Base-by-base conservation (phyloP, 208 protist species). In the Ichthyophonus hoferi region DNA sequence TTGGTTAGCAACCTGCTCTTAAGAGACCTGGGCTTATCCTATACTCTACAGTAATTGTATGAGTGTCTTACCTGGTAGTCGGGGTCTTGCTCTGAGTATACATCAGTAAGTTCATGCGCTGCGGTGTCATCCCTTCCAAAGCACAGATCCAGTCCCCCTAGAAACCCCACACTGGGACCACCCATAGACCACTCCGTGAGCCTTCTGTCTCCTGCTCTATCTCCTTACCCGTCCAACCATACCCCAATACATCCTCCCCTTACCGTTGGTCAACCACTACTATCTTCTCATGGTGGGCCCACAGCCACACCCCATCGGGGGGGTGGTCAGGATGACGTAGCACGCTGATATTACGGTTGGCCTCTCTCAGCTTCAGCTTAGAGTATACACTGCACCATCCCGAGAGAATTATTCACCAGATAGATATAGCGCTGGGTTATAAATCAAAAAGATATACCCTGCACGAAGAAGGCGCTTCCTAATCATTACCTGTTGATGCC, bases 201-300 rank as follows among this genome's bases (percentile, higher is more conserved):
- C n/a, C n/a, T n/a, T n/a, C n/a, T n/a, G n/a, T n/a, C n/a, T n/a
- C n/a, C n/a, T n/a, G n/a, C n/a, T n/a, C n/a, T n/a, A n/a, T n/a
- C n/a, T 24, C 50, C 50, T n/a, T 24, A 67, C 50, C 50, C 50
- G 24, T 24, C 50, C 50, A 67, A 7, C 50, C 50, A 67, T 24
- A 67, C 50, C 50, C 50, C 7, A 7, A 67, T 24, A 67, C 50
- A 67, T 24, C 50, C 50, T n/a, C 50, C 7, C 77, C 77, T 38
- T 81, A 81, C 42, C 50, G 34, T 67, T 92, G 89, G 84, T 94
- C 92, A 34, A 94, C 37, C 34, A 82, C 12, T 35, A 90, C 42
- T 34, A 92, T 79, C 87, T 94, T 94, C 87, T 94, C 90, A 76
- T 91, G 89, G 50, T 91, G 89, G 24, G 89, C 89, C 89, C 90